These are phyloP conservation scores for Dichomitus squalens DNA, from an alignment of 1,284 basidiomycete species.

Conservation along the genomic window DNA sequence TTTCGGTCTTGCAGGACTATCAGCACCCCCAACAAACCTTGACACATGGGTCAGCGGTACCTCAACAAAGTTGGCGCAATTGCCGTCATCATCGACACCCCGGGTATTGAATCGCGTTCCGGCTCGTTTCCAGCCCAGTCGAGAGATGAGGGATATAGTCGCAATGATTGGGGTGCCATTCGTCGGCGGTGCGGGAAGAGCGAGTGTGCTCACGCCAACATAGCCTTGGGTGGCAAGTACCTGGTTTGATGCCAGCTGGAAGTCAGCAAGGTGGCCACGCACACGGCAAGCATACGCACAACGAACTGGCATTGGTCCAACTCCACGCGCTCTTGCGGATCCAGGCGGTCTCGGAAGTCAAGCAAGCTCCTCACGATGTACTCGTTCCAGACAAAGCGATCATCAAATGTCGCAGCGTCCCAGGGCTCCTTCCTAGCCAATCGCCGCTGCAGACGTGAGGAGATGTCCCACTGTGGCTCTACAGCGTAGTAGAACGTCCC, in stretches of 20 bases:
- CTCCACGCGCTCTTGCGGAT: conserved; percentile 66
- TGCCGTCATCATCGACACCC: conserved; percentile 97
- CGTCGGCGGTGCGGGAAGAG: conserved; percentile 72
- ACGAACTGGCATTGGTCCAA: conserved; percentile 82
- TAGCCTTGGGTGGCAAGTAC: conserved; percentile 95
- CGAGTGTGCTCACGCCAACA: conserved; percentile 73
- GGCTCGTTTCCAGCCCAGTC: conserved; percentile 93
- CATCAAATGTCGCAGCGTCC: conserved; percentile 72
- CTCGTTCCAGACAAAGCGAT: conserved; percentile 88
- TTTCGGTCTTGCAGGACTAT: conserved; percentile 72
- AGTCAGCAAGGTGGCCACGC: background rate
- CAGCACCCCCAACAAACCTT: conserved; percentile 23
- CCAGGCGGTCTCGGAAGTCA: conserved; percentile 79
- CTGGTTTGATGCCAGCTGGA: conserved; percentile 34
- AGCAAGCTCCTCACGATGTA: conserved; percentile 80
- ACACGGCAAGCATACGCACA: conserved; percentile 45
- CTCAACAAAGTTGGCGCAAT: conserved; percentile 98
- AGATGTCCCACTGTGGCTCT: conserved; percentile 86
- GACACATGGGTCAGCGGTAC: conserved; percentile 37
- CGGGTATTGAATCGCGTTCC: conserved; percentile 97
- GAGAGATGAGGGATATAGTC: conserved; percentile 79
- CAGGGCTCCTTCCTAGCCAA: conserved; percentile 52
- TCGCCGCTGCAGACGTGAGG: conserved; percentile 74
- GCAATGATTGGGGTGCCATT: conserved; percentile 67
- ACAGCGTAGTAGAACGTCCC: conserved; percentile 94